phyloP scores from a whole-genome alignment of 306 rosid genomes.

The Arachis hypogaea region DNA sequence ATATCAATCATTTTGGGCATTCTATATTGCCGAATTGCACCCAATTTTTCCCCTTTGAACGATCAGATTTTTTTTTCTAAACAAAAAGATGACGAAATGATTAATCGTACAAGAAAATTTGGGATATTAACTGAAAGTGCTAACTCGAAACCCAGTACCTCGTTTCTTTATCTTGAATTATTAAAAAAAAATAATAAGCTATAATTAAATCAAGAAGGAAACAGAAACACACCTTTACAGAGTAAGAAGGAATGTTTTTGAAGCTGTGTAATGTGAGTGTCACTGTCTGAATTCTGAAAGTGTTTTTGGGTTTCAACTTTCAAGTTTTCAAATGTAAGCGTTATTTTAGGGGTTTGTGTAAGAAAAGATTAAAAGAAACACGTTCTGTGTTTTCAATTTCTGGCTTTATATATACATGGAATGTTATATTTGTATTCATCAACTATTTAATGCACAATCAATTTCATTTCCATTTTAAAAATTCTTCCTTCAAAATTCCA shows the following conservation, averaged over 20 bases:
- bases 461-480: conserved; percentile 43
- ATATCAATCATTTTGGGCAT: not conserved
- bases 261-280: not conserved
- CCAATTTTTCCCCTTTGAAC: not conserved
- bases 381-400: not conserved
- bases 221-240: conserved; percentile 32
- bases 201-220: not conserved
- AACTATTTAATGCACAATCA: not conserved
- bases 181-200: not conserved
- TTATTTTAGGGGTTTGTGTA: conserved; percentile 12
- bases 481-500: conserved; percentile 33
- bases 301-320: not conserved
- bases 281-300: not conserved
- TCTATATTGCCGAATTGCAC: not conserved
- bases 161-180: not conserved
- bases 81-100: not conserved
- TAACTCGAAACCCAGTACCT: conserved; percentile 7
- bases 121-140: not conserved
- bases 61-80: not conserved
- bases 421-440: not conserved
- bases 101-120: not conserved
- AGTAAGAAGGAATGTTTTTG: conserved; percentile 18
- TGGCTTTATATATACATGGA: not conserved
- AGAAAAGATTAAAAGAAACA: too few species aligned
- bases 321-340: conserved; percentile 12